These are phyloP conservation scores for Wickerhamiella sorbophila DNA, from an alignment of 805 yeast species.

Conservation along the genomic window DNA sequence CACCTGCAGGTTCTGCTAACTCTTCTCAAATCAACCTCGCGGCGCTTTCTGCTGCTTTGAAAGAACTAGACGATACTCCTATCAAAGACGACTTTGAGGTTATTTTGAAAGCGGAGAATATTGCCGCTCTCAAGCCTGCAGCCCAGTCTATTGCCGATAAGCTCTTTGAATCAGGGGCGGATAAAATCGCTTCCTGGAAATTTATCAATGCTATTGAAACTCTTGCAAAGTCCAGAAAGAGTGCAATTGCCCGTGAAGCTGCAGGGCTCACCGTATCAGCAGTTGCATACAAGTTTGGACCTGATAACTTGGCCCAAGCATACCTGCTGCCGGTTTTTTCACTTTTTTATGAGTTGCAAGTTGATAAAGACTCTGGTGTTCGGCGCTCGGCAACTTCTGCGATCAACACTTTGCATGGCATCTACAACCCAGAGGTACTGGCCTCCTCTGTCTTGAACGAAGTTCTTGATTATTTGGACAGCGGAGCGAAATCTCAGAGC, in stretches of 20 bases:
- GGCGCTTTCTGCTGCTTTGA: conserved; percentile 59
- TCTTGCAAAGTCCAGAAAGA: conserved; percentile 57
- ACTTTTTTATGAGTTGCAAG: conserved; percentile 51
- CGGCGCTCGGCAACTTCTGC: conserved; percentile 77
- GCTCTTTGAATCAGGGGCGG: conserved; percentile 34
- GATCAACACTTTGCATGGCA: conserved; percentile 50
- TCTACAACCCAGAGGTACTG: conserved; percentile 64
- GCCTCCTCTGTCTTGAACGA: conserved; percentile 54
- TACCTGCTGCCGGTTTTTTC: conserved; percentile 51
- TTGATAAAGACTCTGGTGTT: conserved; percentile 81
- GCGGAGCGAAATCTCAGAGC: conserved; percentile 88
- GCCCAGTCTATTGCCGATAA: conserved; percentile 39
- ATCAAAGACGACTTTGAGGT: conserved; percentile 41
- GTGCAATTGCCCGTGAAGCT: conserved; percentile 64
- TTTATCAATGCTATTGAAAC: conserved; percentile 48
- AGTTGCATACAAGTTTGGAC: conserved; percentile 48
- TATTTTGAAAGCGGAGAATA: conserved; percentile 37
- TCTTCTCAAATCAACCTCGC: conserved; percentile 38
- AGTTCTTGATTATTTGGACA: conserved; percentile 47
- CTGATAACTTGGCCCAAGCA: conserved; percentile 55
- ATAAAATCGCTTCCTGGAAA: conserved; percentile 47
- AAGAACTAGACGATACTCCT: conserved; percentile 51
- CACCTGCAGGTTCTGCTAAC: conserved; percentile 40
- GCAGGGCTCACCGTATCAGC: conserved; percentile 46
- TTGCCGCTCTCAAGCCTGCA: conserved; percentile 42